Base-by-base conservation (phyloP, 116 monocot species). In the Zostera marina region DNA sequence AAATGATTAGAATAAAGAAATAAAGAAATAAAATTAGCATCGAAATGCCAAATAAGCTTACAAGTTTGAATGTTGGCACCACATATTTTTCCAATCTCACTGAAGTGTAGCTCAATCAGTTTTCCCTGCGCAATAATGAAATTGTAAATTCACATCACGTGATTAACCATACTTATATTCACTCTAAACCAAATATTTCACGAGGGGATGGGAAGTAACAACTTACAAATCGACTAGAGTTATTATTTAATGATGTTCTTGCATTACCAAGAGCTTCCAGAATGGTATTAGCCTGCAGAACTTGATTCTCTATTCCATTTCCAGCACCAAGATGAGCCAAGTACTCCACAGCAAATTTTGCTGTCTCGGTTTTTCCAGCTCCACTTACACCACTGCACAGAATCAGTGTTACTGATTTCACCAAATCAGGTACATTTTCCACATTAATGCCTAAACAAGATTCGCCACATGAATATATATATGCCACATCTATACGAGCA, bases 311-410 rank as follows among this genome's bases (percentile, higher is more conserved):
- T 47, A 96, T 96, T 51, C 96, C 96, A 59, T 82, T 82, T n/a
- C 96, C 96, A 23, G 90, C 96, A 54, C 90, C 96, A 59, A 89
- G 78, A 19, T 89, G 68, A 70, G 96, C 90, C 75, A 96, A 71
- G 73, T 96, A 96, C 68, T 96, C 90, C 96, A 96, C 89, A 38
- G 96, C 90, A 63, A 96, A 89, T 58, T 96, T 96, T 70, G 96
- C 96, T n/a, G 89, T 89, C 77, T 96, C 96, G 52, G 96, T 96
- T 74, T 96, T 96, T 21, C 96, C 96, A 14, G 96, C 96, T 56
- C 96, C 96, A 71, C 96, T 96, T 71, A 89, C 96, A 57, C 96
- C 96, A 80, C 96, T 96, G 32, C 32, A 32, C 32, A 32, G 32
- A 32, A 32, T 3, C 32, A 2, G 5, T 5, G 5, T 32, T 1